These are phyloP conservation scores for Tolypocladium tundrense DNA, from an alignment of 2,329 filamentous ascomycete genomes.

Conservation along the genomic window DNA sequence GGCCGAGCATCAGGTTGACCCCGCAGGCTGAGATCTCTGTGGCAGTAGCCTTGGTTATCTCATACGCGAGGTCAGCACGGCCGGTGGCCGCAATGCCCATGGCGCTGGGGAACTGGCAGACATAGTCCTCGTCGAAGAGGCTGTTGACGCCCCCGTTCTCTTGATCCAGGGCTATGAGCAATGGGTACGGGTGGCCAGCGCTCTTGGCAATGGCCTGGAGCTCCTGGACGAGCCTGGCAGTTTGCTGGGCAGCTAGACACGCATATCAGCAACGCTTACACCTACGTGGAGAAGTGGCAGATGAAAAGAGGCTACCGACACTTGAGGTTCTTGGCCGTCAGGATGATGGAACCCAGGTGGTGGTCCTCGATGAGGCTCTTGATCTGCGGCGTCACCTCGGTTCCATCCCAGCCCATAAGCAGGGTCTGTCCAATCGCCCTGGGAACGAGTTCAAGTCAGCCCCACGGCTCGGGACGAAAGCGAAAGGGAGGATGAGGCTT, in stretches of 20 bases:
- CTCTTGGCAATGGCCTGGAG: conserved; percentile 86
- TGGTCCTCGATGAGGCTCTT: conserved; percentile 70
- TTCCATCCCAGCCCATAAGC: conserved; percentile 81
- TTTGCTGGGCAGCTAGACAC: conserved; percentile 72
- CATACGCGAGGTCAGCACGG: conserved; percentile 73
- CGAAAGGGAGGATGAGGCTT: neutral
- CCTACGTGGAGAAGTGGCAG: neutral
- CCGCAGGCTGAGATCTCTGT: conserved; percentile 88
- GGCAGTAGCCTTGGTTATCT: conserved; percentile 85
- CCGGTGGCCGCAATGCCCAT: conserved; percentile 96
- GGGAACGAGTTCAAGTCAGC: conserved; percentile 6
- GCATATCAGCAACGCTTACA: conserved; percentile 13
- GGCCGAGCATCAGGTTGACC: conserved; percentile 91
- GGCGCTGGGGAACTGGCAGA: conserved; percentile 91
- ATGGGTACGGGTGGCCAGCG: conserved; percentile 78
- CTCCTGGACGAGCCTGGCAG: conserved; percentile 78
- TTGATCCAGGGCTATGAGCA: conserved; percentile 87
- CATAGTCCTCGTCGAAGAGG: conserved; percentile 89
- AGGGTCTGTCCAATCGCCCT: conserved; percentile 68
- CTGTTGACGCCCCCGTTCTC: conserved; percentile 98
- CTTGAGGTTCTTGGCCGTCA: conserved; percentile 79
- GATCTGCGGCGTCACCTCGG: conserved; percentile 74
- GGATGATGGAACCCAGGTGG: conserved; percentile 77
- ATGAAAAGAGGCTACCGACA: conserved; percentile 38
- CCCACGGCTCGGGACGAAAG: conserved; percentile 7